phyloP scores from a whole-genome alignment of 768 basidiomycete genomes.

The Naganishia onofrii region DNA sequence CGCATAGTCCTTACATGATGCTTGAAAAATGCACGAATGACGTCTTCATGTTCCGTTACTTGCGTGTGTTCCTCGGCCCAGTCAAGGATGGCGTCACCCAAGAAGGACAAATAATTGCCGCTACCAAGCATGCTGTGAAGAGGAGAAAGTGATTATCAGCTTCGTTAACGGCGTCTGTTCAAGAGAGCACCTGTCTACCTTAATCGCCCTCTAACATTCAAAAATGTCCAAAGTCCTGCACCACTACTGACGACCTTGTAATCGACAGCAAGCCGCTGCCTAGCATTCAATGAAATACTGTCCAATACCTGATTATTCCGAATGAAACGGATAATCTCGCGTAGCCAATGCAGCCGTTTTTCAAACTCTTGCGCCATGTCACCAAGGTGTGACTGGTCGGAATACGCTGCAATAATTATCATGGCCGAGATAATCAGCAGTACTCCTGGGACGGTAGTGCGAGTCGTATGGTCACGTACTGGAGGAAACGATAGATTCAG shows the following conservation, averaged over 20 bases:
- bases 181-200: background rate
- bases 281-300: conserved; percentile 7
- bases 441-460: too few relatives aligned
- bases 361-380: conserved; percentile 24
- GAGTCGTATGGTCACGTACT: conserved; percentile 10
- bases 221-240: conserved; percentile 17
- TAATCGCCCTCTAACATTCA: conserved; percentile 12
- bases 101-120: conserved; percentile 13
- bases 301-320: background rate
- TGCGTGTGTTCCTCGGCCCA: conserved; percentile 22
- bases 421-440: too few relatives aligned
- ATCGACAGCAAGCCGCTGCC: conserved; percentile 8
- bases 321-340: conserved; percentile 11
- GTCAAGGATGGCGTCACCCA: conserved; percentile 19
- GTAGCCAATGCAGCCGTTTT: conserved; percentile 6
- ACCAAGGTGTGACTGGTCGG: conserved; percentile 11
- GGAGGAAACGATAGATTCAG: conserved; percentile 21
- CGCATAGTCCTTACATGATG: conserved; percentile 6
- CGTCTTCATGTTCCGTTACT: conserved; percentile 7
- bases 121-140: conserved; percentile 16
- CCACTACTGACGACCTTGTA: conserved; percentile 14
- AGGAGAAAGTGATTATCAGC: background rate
- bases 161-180: background rate
- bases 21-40: conserved; percentile 22
- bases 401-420: conserved; percentile 6